Base-by-base conservation (phyloP, 2,329 filamentous ascomycete genomes). In the Fusarium sp. region DNA sequence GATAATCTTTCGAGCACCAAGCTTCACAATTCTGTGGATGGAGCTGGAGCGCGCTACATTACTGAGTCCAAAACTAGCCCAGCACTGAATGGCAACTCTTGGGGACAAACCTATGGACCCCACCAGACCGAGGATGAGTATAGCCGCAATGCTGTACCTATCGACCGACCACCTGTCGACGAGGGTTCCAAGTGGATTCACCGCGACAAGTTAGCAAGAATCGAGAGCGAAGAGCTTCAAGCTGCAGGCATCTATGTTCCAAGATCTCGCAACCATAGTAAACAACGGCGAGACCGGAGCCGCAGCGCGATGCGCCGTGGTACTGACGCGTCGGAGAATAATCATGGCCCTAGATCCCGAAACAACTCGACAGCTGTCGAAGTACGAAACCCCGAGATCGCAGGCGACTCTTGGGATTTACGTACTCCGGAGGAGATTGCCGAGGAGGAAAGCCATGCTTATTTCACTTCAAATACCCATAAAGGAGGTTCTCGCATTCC, bases 111-210 rank as follows among this genome's bases (percentile, higher is more conserved):
- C 4, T 62, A 59, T 29, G 61, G 50, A 44, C 39, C 70, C 39
- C 72, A 71, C 13, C 66, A 70, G 44, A 65, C 68, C 10, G 66
- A 67, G 10, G 75, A 80, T 28, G 66, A 76, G 29, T 63, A 73
- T 48, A 70, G 72, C 53, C 67, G 74, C 69, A 41, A 66, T 55
- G 39, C 77, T 74, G 66, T 73, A 18, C 73, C 73, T 26, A 61
- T 73, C 11, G 75, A 77, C 33, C 52, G 76, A 56, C 73, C 75
- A 13, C 70, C 70, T 11, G 81, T 84, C 33, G 80, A 84, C 33
- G 89, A 91, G 64, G 85, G 88, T 64, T 92, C 89, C 31, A 91
- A 93, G 78, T 96, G 93, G 93, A 95, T 96, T 73, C 93, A 96
- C 76, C 85, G 93, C 58, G 93, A 96, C 80, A 95, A 95, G 80